phyloP scores from a whole-genome alignment of 208 protist species.

The Trypanosoma avium region DNA sequence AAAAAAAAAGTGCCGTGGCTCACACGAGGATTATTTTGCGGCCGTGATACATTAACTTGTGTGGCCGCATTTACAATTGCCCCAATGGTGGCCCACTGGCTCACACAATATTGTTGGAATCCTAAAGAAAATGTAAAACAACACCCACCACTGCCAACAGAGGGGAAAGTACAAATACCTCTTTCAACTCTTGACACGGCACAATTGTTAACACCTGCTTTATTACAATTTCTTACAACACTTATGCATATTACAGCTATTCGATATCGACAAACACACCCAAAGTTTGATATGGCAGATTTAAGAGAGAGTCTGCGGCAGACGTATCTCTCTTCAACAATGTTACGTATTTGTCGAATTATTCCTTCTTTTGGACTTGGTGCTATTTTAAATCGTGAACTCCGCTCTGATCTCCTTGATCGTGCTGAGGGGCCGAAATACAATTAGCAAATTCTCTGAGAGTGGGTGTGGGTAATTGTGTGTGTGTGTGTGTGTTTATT shows the following conservation, averaged over 20 bases:
- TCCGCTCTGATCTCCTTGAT: conserved; percentile 72
- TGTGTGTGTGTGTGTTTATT: too few relatives aligned
- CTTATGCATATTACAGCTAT: conserved; percentile 86
- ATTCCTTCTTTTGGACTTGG: conserved; percentile 81
- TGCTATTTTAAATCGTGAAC: conserved; percentile 82
- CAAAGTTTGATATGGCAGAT: conserved; percentile 66
- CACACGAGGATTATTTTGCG: conserved; percentile 74
- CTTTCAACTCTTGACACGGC: conserved; percentile 62
- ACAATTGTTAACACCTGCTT: conserved; percentile 72
- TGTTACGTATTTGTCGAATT: conserved; percentile 82
- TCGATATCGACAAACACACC: conserved; percentile 86
- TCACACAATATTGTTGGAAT: conserved; percentile 61
- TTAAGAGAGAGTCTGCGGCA: conserved; percentile 48
- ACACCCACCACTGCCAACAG: conserved; percentile 34
- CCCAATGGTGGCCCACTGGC: conserved; percentile 70
- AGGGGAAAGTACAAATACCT: conserved; percentile 56
- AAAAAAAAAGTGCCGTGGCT: conserved; percentile 75
- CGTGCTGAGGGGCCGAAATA: conserved; percentile 41
- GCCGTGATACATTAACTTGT: conserved; percentile 78
- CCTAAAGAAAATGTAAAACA: conserved; percentile 39
- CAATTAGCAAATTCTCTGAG: too few relatives aligned
- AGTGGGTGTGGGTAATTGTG: too few relatives aligned
- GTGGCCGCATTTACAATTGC: conserved; percentile 79
- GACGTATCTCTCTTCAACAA: conserved; percentile 75
- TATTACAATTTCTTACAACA: conserved; percentile 81